phyloP scores from a whole-genome alignment of 2,329 filamentous ascomycete species.

The Leptographium flavum region DNA sequence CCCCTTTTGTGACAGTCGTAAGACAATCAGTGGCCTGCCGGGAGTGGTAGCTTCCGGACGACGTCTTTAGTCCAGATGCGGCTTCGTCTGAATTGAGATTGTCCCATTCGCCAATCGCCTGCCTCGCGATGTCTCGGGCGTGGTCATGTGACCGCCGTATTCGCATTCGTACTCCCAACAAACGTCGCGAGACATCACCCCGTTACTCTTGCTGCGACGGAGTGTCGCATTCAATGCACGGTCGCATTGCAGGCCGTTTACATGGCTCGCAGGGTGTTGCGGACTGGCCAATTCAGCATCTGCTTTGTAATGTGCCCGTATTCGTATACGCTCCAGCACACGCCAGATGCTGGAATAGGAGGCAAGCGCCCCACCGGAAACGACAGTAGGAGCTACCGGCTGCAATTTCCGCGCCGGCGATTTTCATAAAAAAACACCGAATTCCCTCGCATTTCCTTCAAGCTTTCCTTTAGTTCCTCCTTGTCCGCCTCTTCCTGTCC shows the following conservation, averaged over 20 bases:
- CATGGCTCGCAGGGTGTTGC: no score
- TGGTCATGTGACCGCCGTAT: conserved; percentile 1
- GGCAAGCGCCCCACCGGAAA: neutral
- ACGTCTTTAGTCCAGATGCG: neutral
- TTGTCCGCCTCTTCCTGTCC: neutral
- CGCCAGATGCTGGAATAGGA: neutral
- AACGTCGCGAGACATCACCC: no score
- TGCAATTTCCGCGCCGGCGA: conserved; percentile 2
- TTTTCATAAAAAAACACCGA: neutral
- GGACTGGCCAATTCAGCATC: neutral
- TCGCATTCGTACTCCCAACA: conserved; percentile 2
- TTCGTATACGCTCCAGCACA: neutral
- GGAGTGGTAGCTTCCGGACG: neutral
- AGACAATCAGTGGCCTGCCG: neutral
- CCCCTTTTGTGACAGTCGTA: neutral
- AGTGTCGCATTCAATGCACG: no score
- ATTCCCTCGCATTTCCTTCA: neutral
- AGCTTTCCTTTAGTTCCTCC: neutral
- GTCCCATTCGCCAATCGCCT: neutral
- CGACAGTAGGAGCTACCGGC: neutral
- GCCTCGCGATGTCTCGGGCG: neutral
- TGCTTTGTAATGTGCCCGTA: neutral
- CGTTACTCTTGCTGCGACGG: no score
- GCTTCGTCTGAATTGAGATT: neutral
- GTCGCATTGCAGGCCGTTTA: no score